Percentiles rank a stretch among this genome's conserved stretches.
Conservation (phyloP, 768 basidiomycete species). For the Boletus vinaceobasis region DNA sequence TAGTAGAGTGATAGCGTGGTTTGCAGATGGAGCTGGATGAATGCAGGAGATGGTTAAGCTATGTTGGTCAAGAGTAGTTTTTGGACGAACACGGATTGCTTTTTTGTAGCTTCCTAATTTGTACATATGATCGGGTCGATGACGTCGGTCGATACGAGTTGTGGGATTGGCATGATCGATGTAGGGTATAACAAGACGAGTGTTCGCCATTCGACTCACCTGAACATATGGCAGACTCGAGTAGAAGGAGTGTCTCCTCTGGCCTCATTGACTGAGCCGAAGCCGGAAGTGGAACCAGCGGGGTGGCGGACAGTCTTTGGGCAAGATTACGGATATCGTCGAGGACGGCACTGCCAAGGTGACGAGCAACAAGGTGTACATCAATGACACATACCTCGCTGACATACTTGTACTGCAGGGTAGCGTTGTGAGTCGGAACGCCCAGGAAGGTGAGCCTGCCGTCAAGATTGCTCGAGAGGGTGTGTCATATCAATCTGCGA, state of each 20-base stretch:
- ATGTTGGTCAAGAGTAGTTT: conserved; percentile 8
- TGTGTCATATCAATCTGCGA: conserved; percentile 18
- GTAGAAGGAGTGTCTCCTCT: not conserved
- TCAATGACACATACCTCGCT: not conserved
- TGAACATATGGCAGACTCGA: conserved; percentile 12
- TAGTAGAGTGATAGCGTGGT: conserved; percentile 6
- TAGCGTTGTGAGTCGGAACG: conserved; percentile 43
- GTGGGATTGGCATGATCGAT: not conserved
- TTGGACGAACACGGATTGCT: not conserved
- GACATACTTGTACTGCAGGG: conserved; percentile 24
- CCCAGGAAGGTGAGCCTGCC: conserved; percentile 45
- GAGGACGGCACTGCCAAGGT: conserved; percentile 42
- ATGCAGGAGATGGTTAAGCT: conserved; percentile 22
- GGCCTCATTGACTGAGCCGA: not conserved
- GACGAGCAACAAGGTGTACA: conserved; percentile 43
- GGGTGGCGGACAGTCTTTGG: conserved; percentile 31
- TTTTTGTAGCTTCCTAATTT: conserved; percentile 14
- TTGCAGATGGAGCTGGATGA: conserved; percentile 25
- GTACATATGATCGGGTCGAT: conserved; percentile 10
- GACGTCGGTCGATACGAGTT: conserved; percentile 4
- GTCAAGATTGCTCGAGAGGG: conserved; percentile 45
- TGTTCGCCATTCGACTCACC: not conserved
- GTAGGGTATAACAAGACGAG: not conserved
- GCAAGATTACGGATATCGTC: conserved; percentile 40
- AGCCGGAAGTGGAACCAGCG: conserved; percentile 36